A percentile compares a stretch with the other conserved stretches of the same genome.
These are phyloP conservation scores for Pelagophyceae sp. DNA, from an alignment of 352 stramenopile genomes.

Conservation along the genomic window DNA sequence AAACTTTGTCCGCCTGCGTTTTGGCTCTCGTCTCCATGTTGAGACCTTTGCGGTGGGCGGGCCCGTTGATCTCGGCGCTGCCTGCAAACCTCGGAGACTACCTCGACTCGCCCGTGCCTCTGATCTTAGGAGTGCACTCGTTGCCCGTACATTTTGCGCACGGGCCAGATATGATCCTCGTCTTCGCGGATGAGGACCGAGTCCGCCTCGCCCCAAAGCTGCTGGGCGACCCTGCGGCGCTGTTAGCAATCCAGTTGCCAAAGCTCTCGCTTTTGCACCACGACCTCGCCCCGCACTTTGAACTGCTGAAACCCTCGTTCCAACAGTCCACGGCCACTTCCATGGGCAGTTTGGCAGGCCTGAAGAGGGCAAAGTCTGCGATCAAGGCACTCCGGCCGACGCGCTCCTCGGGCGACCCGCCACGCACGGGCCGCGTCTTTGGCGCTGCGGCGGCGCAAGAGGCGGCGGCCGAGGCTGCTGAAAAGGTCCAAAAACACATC, in stretches of 20 bases:
- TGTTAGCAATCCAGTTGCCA: not conserved
- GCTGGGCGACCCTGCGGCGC: not conserved
- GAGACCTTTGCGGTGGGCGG: constrained; percentile 23
- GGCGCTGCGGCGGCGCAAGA: no score
- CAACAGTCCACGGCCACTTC: no score
- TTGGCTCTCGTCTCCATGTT: constrained; percentile 20
- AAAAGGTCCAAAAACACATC: no score
- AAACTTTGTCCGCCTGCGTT: constrained; percentile 11
- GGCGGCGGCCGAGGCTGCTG: no score
- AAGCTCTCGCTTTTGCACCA: not conserved
- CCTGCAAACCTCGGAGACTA: constrained; percentile 18
- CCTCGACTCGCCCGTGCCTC: constrained; percentile 26
- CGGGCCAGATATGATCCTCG: constrained; percentile 19
- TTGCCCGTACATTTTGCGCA: constrained; percentile 23
- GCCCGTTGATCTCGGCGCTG: constrained; percentile 24
- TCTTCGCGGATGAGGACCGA: not conserved
- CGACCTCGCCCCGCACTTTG: not conserved
- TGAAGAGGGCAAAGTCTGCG: no score
- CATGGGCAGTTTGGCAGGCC: no score
- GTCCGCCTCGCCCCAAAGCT: not conserved
- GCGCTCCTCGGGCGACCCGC: no score
- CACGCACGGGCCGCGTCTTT: no score
- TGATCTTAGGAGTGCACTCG: constrained; percentile 23
- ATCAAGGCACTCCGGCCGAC: no score
- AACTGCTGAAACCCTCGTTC: not conserved